Conservation (phyloP, 169 alveolate genomes). For the Cytauxzoon felis region DNA sequence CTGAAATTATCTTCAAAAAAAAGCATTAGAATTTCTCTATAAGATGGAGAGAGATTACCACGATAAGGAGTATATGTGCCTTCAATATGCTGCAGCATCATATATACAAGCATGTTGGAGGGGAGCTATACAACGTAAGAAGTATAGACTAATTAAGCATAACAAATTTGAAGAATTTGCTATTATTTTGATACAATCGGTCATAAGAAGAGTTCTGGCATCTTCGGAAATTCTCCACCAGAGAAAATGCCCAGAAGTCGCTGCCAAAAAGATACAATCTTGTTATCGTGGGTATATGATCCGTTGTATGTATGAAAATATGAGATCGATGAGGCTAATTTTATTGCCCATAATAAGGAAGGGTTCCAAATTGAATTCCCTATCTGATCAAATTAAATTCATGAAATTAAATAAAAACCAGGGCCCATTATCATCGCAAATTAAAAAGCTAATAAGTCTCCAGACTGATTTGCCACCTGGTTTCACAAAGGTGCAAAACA, state of each 20-base stretch:
- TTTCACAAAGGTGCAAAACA: slow-evolving; percentile 68
- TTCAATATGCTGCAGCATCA: slow-evolving; percentile 70
- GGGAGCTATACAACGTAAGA: slow-evolving; percentile 28
- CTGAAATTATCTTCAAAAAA: slow-evolving; percentile 22
- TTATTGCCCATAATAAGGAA: slow-evolving; percentile 65
- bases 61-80: slow-evolving; percentile 58
- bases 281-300: slow-evolving; percentile 49
- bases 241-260: slow-evolving; percentile 17
- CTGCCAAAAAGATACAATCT: slow-evolving; percentile 50
- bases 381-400: slow-evolving; percentile 58
- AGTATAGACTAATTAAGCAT: slow-evolving; percentile 7
- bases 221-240: slow-evolving; percentile 6
- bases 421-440: slow-evolving; percentile 42
- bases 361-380: slow-evolving; percentile 68
- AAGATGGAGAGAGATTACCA: slow-evolving; percentile 53
- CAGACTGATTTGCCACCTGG: slow-evolving; percentile 60
- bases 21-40: slow-evolving; percentile 39
- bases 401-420: slow-evolving; percentile 59
- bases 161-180: slow-evolving; percentile 38
- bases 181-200: slow-evolving; percentile 22
- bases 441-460: slow-evolving; percentile 65
- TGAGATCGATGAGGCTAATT: slow-evolving; percentile 58
- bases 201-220: slow-evolving; percentile 38
- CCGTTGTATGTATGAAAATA: slow-evolving; percentile 18
- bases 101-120: slow-evolving; percentile 74